Conservation (phyloP, 305 asterid genomes). For the Fraxinus dipetala region DNA sequence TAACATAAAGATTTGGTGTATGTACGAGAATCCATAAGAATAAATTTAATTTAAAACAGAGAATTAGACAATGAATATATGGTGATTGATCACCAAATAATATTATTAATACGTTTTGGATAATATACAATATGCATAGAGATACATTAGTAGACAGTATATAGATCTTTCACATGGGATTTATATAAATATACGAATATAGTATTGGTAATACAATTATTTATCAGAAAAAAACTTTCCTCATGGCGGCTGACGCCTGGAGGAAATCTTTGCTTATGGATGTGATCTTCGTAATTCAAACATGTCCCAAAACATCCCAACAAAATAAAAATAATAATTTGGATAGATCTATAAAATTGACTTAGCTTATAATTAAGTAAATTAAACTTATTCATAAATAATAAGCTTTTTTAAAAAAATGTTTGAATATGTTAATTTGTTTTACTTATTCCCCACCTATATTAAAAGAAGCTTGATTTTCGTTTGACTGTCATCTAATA, state of each 20-base stretch:
- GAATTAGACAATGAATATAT: conserved; percentile 1
- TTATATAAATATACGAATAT: conserved; percentile 17
- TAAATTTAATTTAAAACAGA: background rate
- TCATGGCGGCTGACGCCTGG: conserved; percentile 37
- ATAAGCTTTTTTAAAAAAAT: background rate
- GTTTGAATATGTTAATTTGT: background rate
- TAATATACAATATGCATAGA: conserved; percentile 3
- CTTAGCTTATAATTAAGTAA: background rate
- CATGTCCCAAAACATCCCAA: background rate
- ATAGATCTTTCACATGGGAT: conserved; percentile 20
- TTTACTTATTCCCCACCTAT: background rate
- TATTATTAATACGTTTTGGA: conserved; percentile 10
- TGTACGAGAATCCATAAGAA: conserved; percentile 19
- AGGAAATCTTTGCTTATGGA: conserved; percentile 24
- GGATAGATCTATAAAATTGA: background rate
- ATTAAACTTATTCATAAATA: background rate
- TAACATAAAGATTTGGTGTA: background rate
- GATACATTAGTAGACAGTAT: background rate
- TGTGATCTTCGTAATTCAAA: background rate
- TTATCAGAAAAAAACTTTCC: conserved; percentile 28
- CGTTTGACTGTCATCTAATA: background rate
- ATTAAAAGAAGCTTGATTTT: background rate
- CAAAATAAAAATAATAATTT: background rate
- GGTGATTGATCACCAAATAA: background rate
- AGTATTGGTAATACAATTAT: background rate